Percentiles rank a stretch among this genome's conserved stretches.
Evolutionary conservation across 306 rosid species (phyloP).

Genomic region (Glycine soja): DNA sequence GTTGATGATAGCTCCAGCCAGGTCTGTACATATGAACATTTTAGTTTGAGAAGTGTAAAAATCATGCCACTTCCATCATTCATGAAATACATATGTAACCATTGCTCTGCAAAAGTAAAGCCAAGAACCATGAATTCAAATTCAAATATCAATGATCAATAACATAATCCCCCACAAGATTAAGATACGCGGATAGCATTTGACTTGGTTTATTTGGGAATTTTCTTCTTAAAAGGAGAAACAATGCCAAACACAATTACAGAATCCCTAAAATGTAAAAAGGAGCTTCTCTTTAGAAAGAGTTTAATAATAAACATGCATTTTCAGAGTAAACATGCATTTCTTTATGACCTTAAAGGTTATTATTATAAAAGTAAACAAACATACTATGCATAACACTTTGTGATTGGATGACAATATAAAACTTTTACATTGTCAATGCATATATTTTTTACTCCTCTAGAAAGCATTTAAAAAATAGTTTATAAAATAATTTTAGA

Average conservation of each 20-base stretch:
- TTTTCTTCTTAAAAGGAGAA: background rate
- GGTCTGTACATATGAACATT: conserved; percentile 26
- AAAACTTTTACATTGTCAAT: no score
- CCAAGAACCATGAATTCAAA: background rate
- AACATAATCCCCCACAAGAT: conserved; percentile 8
- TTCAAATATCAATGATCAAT: conserved; percentile 32
- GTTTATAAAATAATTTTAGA: no score
- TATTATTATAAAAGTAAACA: no score
- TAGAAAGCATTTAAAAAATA: no score
- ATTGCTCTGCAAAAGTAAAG: conserved; percentile 39
- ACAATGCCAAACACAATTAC: background rate
- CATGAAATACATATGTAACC: conserved; percentile 9
- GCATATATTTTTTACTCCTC: no score
- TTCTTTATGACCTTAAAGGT: no score
- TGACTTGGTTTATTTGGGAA: background rate
- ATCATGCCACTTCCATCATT: conserved; percentile 42
- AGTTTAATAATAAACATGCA: background rate
- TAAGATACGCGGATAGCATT: background rate
- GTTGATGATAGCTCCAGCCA: conserved; percentile 35
- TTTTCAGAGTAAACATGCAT: no score
- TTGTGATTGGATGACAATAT: no score
- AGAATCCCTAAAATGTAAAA: background rate
- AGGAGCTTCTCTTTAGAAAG: background rate
- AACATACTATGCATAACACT: no score
- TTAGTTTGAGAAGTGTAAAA: conserved; percentile 21